Base-by-base conservation (phyloP, 1,284 basidiomycete genomes). In the Mixia osmundae region DNA sequence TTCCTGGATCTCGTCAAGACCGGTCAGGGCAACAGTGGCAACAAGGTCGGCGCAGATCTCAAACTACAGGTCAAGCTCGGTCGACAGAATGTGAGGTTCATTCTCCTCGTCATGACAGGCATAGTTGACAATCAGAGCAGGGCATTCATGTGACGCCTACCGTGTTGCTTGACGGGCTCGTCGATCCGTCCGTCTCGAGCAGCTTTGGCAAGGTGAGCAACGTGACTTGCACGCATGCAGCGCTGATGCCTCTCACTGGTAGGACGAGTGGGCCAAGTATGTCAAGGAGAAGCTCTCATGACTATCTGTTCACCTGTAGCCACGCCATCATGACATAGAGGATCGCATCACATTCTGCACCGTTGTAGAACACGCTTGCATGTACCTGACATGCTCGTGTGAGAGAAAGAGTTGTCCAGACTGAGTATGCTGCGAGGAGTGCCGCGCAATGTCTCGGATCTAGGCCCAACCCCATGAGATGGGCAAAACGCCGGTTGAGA, bases 131-230 rank as follows among this genome's bases (percentile, higher is more conserved):
- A 9, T 15, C 29, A 8, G 11, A 40, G 35, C 36, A 55, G n/a
- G 50, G 47, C 9, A 48, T 58, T 7, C 57, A 59, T 28, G 57
- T 59, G 22, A 59, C 57, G 3, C 57, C 57, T 3, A 57, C 57
- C 5, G 53, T 52, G 9, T 27, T 42, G 4, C 39, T 50, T 16
- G 46, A 50, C 51, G 87, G 87, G 5, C 60, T 95, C 23, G 56
- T 83, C 39, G 76, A 71, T 15, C 66, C 62, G 32, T 71, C 76
- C 41, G 66, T 91, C 30, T 79, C 75, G n/a, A n/a, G n/a, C n/a
- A n/a, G 25, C 25, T n/a, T 25, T 25, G 25, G 25, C 25, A 25
- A n/a, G 25, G 25, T n/a, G 25, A 25, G 25, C 25, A 25, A n/a
- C 25, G n/a, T 25, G 25, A 8, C 25, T n/a, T 8, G 25, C 25